Evolutionary conservation across 169 alveolate genomes (phyloP), one percentile per base, ranked within the genome.

Genomic region (Hepatocystis sp.): DNA sequence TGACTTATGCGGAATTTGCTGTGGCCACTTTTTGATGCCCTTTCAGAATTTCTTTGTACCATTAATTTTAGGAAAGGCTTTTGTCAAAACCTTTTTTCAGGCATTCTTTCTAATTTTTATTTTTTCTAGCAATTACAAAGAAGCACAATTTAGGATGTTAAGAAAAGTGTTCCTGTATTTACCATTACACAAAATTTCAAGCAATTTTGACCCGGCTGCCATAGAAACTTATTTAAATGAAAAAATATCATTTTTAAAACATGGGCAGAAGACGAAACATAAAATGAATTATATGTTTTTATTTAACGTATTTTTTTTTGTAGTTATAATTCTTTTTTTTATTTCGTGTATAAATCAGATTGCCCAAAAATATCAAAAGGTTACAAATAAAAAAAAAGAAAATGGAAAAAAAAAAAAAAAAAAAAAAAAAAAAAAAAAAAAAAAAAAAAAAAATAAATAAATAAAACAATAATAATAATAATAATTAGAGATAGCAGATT

Each of bases 21-120:
- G 99, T 78, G 99, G 99, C 0, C 98, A 97, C 56, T 97, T 95
- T 92, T 84, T 94, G 64, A 94, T 97, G 86, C 95, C 97, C 1
- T 95, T 97, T 68, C 49, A 86, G 91, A 92, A 88, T 11, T 97
- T 97, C 95, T 97, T 96, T 67, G 94, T 95, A 25, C 97, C 99
- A 7, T 91, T 97, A 5, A 84, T 94, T 44, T 67, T 96, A 36
- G 99, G 99, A 8, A 97, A 97, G 67, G 97, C 98, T 25, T 61
- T 94, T 23, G 90, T 95, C 1, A 97, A 97, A 84, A 96, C 94
- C 39, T 91, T 95, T 27, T 84, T 94, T 36, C 94, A 93, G 90
- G 66, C 93, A 84, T 51, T 92, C 15, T 91, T 96, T 51, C 91
- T 95, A 44, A 91, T 96, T 27, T 92, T 96, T 84, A 40, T 94